Conservation (phyloP, 2,329 filamentous ascomycete species). For the Monilinia aucupariae region DNA sequence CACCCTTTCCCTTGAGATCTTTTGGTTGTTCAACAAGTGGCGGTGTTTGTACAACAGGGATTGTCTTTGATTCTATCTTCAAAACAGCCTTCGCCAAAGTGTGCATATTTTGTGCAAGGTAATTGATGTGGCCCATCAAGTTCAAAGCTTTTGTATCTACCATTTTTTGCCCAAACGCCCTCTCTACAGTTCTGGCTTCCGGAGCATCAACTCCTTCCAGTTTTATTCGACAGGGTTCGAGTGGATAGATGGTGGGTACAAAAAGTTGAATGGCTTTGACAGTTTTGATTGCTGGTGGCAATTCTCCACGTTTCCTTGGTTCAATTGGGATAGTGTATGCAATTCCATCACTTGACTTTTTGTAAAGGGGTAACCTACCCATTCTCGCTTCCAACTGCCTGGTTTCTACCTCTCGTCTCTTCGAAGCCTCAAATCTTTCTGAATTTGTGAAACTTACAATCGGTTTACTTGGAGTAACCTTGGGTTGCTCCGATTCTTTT, state of each 20-base stretch:
- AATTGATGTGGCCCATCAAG: constrained; percentile 70
- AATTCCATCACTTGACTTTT: constrained; percentile 63
- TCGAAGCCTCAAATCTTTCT: constrained; percentile 57
- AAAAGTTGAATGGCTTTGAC: constrained; percentile 62
- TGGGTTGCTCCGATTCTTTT: constrained; percentile 10
- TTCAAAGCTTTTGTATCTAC: constrained; percentile 52
- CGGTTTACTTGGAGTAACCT: constrained; percentile 19
- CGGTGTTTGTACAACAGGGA: constrained; percentile 10
- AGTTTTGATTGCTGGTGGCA: constrained; percentile 55
- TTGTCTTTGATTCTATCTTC: constrained; percentile 20
- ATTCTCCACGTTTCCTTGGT: constrained; percentile 52
- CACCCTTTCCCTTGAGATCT: constrained; percentile 19
- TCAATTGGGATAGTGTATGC: constrained; percentile 67
- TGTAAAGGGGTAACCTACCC: constrained; percentile 60
- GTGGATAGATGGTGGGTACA: constrained; percentile 66
- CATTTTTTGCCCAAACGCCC: constrained; percentile 57
- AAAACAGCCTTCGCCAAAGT: constrained; percentile 53
- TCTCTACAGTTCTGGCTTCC: constrained; percentile 59
- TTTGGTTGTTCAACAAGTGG: neutral
- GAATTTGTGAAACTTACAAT: constrained; percentile 46
- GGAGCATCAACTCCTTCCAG: constrained; percentile 57
- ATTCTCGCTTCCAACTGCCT: constrained; percentile 72
- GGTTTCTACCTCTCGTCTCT: constrained; percentile 58
- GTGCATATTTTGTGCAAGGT: constrained; percentile 66
- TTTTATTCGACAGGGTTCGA: constrained; percentile 61